phyloP scores from a whole-genome alignment of 148 eudicot genomes.

The Spergularia marina region DNA sequence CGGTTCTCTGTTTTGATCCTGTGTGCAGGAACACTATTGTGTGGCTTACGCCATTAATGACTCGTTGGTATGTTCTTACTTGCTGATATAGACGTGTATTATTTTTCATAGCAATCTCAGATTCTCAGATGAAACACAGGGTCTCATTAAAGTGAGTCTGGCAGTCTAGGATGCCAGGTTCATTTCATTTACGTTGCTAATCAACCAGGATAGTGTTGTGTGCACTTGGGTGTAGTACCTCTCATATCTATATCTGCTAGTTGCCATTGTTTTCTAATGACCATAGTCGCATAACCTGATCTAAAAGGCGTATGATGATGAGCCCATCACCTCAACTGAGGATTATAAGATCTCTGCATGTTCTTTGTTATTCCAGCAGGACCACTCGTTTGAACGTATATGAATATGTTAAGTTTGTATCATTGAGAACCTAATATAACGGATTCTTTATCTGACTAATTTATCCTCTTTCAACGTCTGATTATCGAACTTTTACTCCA shows the following conservation, averaged over 20 bases:
- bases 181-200: not conserved
- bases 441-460: not conserved
- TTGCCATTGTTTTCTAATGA: not conserved
- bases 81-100: slow-evolving; percentile 12
- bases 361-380: too few species aligned
- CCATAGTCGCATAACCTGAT: not conserved
- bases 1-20: not conserved
- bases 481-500: slow-evolving; percentile 25
- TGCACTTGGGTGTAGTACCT: not conserved
- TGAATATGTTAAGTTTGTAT: too few species aligned
- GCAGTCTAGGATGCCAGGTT: too few species aligned
- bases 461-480: not conserved
- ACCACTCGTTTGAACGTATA: too few species aligned
- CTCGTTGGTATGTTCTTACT: slow-evolving; percentile 54
- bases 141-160: not conserved
- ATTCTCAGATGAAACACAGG: too few species aligned
- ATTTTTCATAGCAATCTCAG: not conserved
- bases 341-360: too few species aligned
- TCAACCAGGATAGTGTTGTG: not conserved
- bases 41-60: slow-evolving; percentile 79
- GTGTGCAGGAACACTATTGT: slow-evolving; percentile 86
- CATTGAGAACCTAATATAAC: not conserved
- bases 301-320: not conserved
- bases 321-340: not conserved
- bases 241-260: not conserved